These are phyloP conservation scores for Pharnaceum exiguum DNA, from an alignment of 148 eudicot species.

Conservation along the genomic window DNA sequence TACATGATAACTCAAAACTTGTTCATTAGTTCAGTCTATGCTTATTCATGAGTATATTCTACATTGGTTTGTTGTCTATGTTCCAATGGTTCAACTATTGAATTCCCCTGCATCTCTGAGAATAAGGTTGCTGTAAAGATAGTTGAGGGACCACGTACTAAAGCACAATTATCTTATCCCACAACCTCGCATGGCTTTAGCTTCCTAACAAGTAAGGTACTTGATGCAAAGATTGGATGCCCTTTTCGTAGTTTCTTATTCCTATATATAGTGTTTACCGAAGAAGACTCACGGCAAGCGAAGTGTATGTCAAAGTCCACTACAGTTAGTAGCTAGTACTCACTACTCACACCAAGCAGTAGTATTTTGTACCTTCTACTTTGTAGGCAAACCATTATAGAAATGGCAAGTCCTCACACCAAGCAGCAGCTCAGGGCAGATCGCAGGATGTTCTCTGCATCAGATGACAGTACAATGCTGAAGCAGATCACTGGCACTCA, in stretches of 20 bases:
- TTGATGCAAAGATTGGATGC: conserved; percentile 36
- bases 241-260: background rate
- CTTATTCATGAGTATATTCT: too few relatives aligned
- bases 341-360: conserved; percentile 7
- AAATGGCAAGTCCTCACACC: conserved; percentile 25
- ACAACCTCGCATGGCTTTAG: conserved; percentile 33
- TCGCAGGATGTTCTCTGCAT: conserved; percentile 59
- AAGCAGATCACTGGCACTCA: conserved; percentile 74
- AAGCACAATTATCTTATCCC: conserved; percentile 27
- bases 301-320: background rate
- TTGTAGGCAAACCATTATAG: background rate
- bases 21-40: too few relatives aligned
- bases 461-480: conserved; percentile 70
- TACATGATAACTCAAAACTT: too few relatives aligned
- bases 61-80: too few relatives aligned
- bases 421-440: conserved; percentile 45
- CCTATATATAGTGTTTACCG: conserved; percentile 34
- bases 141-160: conserved; percentile 17
- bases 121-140: conserved; percentile 19
- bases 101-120: background rate
- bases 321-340: too few relatives aligned
- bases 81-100: too few relatives aligned
- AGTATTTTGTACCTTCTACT: background rate
- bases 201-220: conserved; percentile 73
- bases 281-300: too few relatives aligned